These are phyloP conservation scores for Dipodascus geniculatus DNA, from an alignment of 805 yeast species.

Conservation along the genomic window DNA sequence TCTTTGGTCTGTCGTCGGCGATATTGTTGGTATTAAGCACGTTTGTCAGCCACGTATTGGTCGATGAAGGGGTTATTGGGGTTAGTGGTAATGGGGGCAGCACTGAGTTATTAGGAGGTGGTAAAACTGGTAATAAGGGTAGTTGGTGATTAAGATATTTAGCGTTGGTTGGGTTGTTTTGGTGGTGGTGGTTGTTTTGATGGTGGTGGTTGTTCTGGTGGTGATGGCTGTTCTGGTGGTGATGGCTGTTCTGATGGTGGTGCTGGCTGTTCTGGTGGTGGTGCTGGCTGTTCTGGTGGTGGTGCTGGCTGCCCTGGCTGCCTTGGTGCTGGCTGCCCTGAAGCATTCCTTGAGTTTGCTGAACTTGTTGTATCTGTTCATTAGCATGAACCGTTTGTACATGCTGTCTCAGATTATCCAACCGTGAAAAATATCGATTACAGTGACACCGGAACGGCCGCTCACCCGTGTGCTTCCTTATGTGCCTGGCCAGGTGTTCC, in stretches of 20 bases:
- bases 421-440: conserved; percentile 62
- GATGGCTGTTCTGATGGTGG: background rate
- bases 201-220: background rate
- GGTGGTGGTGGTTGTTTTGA: background rate
- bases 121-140: conserved; percentile 5
- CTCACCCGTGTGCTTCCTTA: conserved; percentile 90
- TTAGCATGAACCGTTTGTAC: conserved; percentile 71
- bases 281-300: background rate
- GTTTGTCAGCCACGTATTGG: conserved; percentile 16
- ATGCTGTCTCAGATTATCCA: conserved; percentile 86
- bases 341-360: background rate
- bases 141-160: background rate
- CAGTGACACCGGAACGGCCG: conserved; percentile 82
- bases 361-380: conserved; percentile 21
- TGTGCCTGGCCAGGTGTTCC: conserved; percentile 86
- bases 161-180: background rate
- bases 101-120: conserved; percentile 5
- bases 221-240: background rate
- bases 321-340: background rate
- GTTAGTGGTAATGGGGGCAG: conserved; percentile 12
- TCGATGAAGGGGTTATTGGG: conserved; percentile 14
- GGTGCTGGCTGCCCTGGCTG: background rate
- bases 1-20: conserved; percentile 12
- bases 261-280: background rate
- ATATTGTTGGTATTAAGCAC: conserved; percentile 10